Base-by-base conservation (phyloP, 2,329 filamentous ascomycete genomes). In the Parafenestella ontariensis region DNA sequence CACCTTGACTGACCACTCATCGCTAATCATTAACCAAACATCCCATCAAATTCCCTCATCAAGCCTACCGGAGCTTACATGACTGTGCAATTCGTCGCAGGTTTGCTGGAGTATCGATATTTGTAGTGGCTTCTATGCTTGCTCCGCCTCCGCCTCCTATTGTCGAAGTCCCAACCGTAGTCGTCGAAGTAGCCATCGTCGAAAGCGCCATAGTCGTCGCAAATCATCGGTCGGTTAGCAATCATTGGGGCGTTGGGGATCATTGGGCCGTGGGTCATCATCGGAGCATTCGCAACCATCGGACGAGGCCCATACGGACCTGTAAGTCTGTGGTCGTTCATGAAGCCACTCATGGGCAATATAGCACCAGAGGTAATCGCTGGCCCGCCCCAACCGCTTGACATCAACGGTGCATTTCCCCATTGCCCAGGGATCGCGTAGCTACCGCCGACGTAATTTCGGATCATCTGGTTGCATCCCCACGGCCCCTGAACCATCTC, bases 401-500 rank as follows among this genome's bases (percentile, higher is more conserved):
- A 43, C 31, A 45, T 50, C 18, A 64, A 46, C 3, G 54, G 53
- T 20, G 59, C 59, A 26, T 58, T 61, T 3, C 68, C 68, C 70
- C 69, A 72, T 40, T 62, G 56, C 21, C 68, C 64, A 8, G 66
- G 62, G 33, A 70, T 57, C 15, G 58, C 55, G 34, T 64, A 46
- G 23, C 49, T 61, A 7, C 74, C 76, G 18, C 69, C 65, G 29
- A 64, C 48, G 17, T 68, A 56, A 20, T 62, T 66, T 6, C 69
- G 63, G n/a, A 71, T 60, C 54, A 71, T 46, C 45, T 72, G 69
- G 17, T 72, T 71, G 31, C 67, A 70, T 8, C 67, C 69, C 69
- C 71, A 72, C 5, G 68, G 63, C 1, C 66, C 65, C 49, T 71
- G 68, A 3, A 72, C 61, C 69, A 71, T 71, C 39, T 71, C 62